Percentiles rank a stretch among this genome's conserved stretches.
Conservation (phyloP, 31 red algal species). For the Endocladia muricata region DNA sequence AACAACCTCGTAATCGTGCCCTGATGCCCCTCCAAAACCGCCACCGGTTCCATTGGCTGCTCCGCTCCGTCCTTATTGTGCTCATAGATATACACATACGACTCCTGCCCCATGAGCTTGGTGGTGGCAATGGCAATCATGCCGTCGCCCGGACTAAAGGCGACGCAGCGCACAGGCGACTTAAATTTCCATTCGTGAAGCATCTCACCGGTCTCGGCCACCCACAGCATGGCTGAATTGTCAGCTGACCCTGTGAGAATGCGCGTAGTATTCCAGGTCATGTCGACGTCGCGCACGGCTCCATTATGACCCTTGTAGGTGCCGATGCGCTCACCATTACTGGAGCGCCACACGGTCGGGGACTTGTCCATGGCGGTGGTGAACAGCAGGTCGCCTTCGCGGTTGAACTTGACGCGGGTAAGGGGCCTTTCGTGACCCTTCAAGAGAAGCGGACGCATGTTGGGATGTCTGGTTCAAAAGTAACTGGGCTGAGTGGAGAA, state of each 20-base stretch:
- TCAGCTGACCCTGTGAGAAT: slow-evolving; percentile 93
- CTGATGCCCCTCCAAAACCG: slow-evolving; percentile 65
- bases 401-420: slow-evolving; percentile 91
- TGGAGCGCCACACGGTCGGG: slow-evolving; percentile 79
- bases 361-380: slow-evolving; percentile 92
- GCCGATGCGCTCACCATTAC: slow-evolving; percentile 86
- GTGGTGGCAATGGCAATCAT: slow-evolving; percentile 69
- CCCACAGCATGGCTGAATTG: slow-evolving; percentile 87
- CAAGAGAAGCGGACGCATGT: slow-evolving; percentile 87
- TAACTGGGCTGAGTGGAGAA: background rate
- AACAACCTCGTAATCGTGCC: slow-evolving; percentile 71
- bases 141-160: slow-evolving; percentile 66
- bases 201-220: slow-evolving; percentile 62
- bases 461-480: background rate
- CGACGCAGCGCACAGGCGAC: slow-evolving; percentile 77
- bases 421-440: slow-evolving; percentile 95
- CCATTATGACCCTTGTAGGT: slow-evolving; percentile 93
- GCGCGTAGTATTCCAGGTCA: slow-evolving; percentile 73
- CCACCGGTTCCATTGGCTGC: slow-evolving; percentile 59
- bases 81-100: slow-evolving; percentile 72
- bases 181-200: slow-evolving; percentile 74
- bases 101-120: slow-evolving; percentile 84
- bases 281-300: slow-evolving; percentile 82
- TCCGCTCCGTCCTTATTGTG: slow-evolving; percentile 39
- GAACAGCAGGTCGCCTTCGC: slow-evolving; percentile 95